Base-by-base conservation (phyloP, 164 flowering plant genomes). In the Euptelea pleiosperma region DNA sequence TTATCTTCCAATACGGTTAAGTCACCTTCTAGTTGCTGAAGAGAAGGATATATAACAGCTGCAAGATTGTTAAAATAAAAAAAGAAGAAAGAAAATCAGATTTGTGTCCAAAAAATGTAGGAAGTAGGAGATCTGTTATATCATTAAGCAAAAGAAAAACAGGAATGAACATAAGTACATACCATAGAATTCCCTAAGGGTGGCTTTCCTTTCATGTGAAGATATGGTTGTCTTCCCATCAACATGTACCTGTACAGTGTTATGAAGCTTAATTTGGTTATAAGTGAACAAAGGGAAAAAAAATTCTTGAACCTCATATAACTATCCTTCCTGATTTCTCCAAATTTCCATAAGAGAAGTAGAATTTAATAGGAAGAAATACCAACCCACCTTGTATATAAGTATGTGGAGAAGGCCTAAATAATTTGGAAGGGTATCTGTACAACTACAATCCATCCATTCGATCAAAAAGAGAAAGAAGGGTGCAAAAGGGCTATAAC, bases 371-470 rank as follows among this genome's bases (percentile, higher is more conserved):
- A 30, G 19, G 55, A 49, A 46, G 2, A 49, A 26, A 43, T 1
- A 46, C 3, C 3, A 47, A 24, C 72, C 31, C 42, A 89, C 96
- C 96, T 80, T 84, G 78, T 81, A 81, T 34, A 92, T 71, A 55
- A 92, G 82, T 63, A 92, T 73, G 63, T 87, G 82, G 60, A 86
- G 91, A 55, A 89, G 81, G 55, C 98, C 98, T 56, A 89, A 68
- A 70, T 62, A 92, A 61, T 69, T 85, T 45, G 91, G 78, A n/a
- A 89, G 72, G 34, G 67, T 44, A 69, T 86, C 93, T 40, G 79
- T 80, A 66, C 88, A 86, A 59, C 83, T 82, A 59, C 44, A 85
- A 41, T 87, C 91, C 81, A 89, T 70, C 96, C 96, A 92, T 70
- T 92, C 86, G 19, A 87, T 68, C 61, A 87, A 57, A 63, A 77